A percentile compares a stretch with the other conserved stretches of the same genome.
These are phyloP conservation scores for Amanita rimosa DNA, from an alignment of 768 basidiomycete species.

Conservation along the genomic window DNA sequence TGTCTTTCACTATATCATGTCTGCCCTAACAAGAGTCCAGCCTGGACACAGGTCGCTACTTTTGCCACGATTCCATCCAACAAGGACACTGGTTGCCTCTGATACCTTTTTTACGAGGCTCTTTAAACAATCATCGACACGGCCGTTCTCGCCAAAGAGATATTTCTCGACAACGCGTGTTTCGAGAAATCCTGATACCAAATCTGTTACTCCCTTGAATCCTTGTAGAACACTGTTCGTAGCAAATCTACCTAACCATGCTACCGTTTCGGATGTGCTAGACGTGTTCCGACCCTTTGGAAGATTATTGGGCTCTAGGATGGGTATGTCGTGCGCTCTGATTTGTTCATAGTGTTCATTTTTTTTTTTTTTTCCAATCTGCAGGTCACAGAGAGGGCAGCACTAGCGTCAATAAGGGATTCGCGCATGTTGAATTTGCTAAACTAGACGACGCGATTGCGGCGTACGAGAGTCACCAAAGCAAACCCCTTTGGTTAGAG, in stretches of 20 bases:
- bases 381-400: neutral
- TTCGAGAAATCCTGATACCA: neutral
- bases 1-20: slow-evolving; percentile 62
- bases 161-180: neutral
- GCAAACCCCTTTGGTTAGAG: neutral
- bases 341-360: slow-evolving; percentile 13
- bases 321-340: slow-evolving; percentile 25
- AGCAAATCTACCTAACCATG: slow-evolving; percentile 46
- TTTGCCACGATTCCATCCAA: neutral
- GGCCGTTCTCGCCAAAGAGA: neutral
- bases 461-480: neutral
- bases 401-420: neutral
- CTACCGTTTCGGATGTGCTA: slow-evolving; percentile 27
- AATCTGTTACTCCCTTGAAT: neutral
- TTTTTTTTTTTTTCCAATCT: too few relatives aligned
- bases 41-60: neutral
- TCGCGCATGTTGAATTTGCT: neutral
- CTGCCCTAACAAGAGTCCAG: neutral
- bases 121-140: neutral
- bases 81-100: neutral
- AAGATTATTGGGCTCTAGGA: slow-evolving; percentile 19
- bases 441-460: neutral
- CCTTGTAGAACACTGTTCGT: slow-evolving; percentile 32
- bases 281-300: slow-evolving; percentile 35
- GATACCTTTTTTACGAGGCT: neutral